Conservation (phyloP, 306 rosid genomes). For the Ormosia semicastrata region DNA sequence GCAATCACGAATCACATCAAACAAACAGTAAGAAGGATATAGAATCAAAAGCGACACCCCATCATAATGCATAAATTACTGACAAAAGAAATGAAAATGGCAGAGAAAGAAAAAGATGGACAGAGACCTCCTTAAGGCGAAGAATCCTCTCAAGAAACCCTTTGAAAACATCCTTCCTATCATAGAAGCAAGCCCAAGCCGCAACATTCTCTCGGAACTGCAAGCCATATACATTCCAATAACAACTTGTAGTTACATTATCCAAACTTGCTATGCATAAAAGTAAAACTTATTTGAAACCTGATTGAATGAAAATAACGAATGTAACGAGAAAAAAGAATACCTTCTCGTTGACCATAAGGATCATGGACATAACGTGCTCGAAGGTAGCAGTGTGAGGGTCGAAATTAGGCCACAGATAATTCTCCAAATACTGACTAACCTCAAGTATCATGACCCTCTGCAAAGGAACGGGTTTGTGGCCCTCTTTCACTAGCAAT, state of each 20-base stretch:
- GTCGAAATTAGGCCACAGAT: constrained; percentile 81
- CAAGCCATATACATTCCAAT: constrained; percentile 7
- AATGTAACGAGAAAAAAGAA: not conserved
- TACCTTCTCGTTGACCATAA: constrained; percentile 96
- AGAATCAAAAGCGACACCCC: not conserved
- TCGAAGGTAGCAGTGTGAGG: constrained; percentile 67
- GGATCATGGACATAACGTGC: constrained; percentile 90
- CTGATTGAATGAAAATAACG: not conserved
- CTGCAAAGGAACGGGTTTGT: constrained; percentile 82
- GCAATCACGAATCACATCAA: not conserved
- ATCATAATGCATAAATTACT: not conserved
- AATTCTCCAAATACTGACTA: constrained; percentile 92
- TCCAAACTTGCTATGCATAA: too few species aligned
- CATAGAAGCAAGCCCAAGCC: constrained; percentile 93
- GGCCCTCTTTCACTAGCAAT: constrained; percentile 61
- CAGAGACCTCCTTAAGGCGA: constrained; percentile 75
- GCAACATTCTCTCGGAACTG: constrained; percentile 96
- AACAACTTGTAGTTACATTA: not conserved
- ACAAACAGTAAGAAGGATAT: not conserved
- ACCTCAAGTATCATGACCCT: constrained; percentile 95
- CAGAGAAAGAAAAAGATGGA: not conserved
- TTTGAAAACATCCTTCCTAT: constrained; percentile 69
- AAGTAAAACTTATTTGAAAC: too few species aligned
- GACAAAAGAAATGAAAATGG: not conserved
- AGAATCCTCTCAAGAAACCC: constrained; percentile 91